A percentile compares a stretch with the other conserved stretches of the same genome.
These are phyloP conservation scores for Herpetomonas samuelpessoai DNA, from an alignment of 208 protist genomes.

Conservation along the genomic window DNA sequence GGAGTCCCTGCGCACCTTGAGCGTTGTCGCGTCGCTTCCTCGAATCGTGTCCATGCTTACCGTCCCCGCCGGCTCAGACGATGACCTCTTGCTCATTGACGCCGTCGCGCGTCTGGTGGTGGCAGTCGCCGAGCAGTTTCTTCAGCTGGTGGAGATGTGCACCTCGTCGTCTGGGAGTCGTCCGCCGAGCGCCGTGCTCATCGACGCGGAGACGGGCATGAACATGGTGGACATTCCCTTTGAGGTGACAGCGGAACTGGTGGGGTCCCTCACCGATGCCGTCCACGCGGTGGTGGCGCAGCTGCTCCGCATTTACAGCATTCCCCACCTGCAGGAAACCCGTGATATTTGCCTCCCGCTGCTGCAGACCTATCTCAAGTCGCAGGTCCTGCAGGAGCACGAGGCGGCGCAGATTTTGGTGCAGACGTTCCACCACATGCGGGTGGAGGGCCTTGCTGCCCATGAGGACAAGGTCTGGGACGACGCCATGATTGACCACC, in stretches of 20 bases:
- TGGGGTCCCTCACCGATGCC: slow-evolving; percentile 25
- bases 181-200: background rate
- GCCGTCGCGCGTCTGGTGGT: slow-evolving; percentile 40
- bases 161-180: slow-evolving; percentile 6
- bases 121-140: slow-evolving; percentile 56
- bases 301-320: slow-evolving; percentile 25
- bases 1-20: slow-evolving; percentile 42
- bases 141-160: slow-evolving; percentile 50
- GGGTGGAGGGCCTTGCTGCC: slow-evolving; percentile 30
- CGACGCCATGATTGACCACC: slow-evolving; percentile 59
- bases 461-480: slow-evolving; percentile 47
- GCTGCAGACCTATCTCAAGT: slow-evolving; percentile 64
- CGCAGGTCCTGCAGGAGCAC: slow-evolving; percentile 31
- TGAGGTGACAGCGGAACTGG: slow-evolving; percentile 22
- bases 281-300: slow-evolving; percentile 50
- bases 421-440: slow-evolving; percentile 43
- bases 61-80: slow-evolving; percentile 42
- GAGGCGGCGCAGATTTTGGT: slow-evolving; percentile 53
- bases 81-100: slow-evolving; percentile 50
- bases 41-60: slow-evolving; percentile 47
- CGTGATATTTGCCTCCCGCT: slow-evolving; percentile 39
- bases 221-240: slow-evolving; percentile 28
- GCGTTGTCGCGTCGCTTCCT: slow-evolving; percentile 59
- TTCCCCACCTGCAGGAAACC: slow-evolving; percentile 22
- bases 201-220: slow-evolving; percentile 7